A percentile compares a stretch with the other conserved stretches of the same genome.
Evolutionary conservation across 306 rosid genomes (phyloP).

Genomic region (Gillenia trifoliata): DNA sequence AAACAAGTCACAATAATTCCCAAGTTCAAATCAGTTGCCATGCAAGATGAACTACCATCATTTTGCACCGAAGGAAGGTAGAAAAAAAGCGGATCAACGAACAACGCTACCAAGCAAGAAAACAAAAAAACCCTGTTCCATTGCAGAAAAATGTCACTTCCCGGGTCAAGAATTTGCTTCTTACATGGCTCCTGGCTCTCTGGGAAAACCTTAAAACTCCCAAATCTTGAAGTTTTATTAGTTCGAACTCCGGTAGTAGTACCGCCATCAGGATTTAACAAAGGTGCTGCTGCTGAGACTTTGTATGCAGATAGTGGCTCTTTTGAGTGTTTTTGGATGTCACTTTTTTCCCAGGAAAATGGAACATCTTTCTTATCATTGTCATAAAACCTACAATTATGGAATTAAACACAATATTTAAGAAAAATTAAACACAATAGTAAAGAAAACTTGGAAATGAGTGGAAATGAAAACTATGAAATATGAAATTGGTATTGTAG

Average conservation of each 20-base stretch:
- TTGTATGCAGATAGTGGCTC: constrained; percentile 42
- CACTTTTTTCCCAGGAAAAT: constrained; percentile 37
- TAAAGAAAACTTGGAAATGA: constrained; percentile 5
- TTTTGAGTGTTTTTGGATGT: constrained; percentile 29
- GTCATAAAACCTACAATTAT: constrained; percentile 43
- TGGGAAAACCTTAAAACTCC: constrained; percentile 45
- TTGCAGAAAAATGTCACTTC: constrained; percentile 61
- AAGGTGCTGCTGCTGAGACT: constrained; percentile 21
- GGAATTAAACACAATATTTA: constrained; percentile 6
- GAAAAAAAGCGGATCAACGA: constrained; percentile 85
- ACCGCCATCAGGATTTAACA: constrained; percentile 33
- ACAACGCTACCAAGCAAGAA: constrained; percentile 66
- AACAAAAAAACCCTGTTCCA: constrained; percentile 73
- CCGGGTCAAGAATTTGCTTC: constrained; percentile 74
- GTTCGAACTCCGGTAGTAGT: constrained; percentile 21
- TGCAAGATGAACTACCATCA: constrained; percentile 43
- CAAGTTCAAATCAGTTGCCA: constrained; percentile 66
- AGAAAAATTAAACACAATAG: neutral
- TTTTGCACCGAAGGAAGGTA: constrained; percentile 61
- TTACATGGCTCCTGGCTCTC: constrained; percentile 41
- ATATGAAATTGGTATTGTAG: neutral
- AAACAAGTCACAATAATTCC: constrained; percentile 70
- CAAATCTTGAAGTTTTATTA: constrained; percentile 23
- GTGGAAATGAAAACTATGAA: neutral
- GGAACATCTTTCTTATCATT: constrained; percentile 38